Conservation (phyloP, 192 early-diverging fungal genomes). For the Anaeromyces robustus region DNA sequence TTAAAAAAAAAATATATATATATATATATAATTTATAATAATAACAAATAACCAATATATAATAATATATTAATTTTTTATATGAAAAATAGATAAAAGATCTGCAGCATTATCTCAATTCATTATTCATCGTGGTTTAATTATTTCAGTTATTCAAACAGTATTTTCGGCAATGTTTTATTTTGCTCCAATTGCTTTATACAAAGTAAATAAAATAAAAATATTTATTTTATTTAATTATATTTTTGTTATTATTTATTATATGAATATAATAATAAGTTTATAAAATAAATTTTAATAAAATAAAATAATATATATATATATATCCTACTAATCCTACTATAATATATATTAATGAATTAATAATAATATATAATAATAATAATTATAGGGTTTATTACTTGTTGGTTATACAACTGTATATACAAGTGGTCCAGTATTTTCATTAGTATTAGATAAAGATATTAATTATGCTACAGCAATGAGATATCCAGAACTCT, state of each 20-base stretch:
- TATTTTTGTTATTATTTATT: too few relatives aligned
- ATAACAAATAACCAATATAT: too few relatives aligned
- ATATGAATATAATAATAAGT: too few relatives aligned
- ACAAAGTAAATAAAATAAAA: conserved; percentile 26
- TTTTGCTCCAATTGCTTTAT: conserved; percentile 91
- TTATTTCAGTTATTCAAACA: conserved; percentile 95
- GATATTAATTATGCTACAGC: conserved; percentile 83
- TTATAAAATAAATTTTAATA: too few relatives aligned
- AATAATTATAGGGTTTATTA: conserved; percentile 31
- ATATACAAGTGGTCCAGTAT: conserved; percentile 93
- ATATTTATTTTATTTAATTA: too few relatives aligned
- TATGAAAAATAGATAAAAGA: conserved; percentile 28
- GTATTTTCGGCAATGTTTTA: conserved; percentile 93
- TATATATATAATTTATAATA: too few relatives aligned
- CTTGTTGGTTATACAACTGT: conserved; percentile 89
- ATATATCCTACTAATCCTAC: too few relatives aligned
- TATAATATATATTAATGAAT: too few relatives aligned
- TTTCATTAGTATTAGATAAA: conserved; percentile 81
- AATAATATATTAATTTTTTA: too few relatives aligned
- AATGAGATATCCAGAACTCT: conserved; percentile 80
- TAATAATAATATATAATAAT: too few relatives aligned
- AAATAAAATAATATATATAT: too few relatives aligned
- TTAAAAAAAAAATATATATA: too few relatives aligned
- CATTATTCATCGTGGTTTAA: conserved; percentile 91
- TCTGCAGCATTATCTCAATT: conserved; percentile 90